Base-by-base conservation (phyloP, 345 rosid genomes). In the Aquilaria sinensis region DNA sequence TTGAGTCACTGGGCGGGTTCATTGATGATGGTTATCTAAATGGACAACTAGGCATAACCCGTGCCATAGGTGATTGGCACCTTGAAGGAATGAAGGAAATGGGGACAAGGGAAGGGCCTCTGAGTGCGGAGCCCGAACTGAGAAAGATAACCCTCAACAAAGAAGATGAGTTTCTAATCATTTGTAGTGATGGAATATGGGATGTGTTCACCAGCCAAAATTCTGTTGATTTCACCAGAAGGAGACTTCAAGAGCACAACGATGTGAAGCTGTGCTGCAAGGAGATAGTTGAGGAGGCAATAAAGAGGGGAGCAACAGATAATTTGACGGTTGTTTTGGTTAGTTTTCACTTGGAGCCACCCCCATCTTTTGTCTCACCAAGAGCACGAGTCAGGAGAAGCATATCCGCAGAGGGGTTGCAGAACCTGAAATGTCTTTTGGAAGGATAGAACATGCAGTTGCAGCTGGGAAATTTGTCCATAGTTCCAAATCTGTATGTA, bases 131-230 rank as follows among this genome's bases (percentile, higher is more conserved):
- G 66, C 98, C 98, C 15, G 94, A 93, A 75, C 83, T 88, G 13
- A 87, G 75, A 66, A 68, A 77, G 67, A 71, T 80, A 15, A 68
- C 80, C 12, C 68, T 93, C 33, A 81, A 78, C 46, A 76, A 73
- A 53, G 97, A 90, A 12, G 96, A 93, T 10, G 96, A 93, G 74
- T 93, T 87, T 75, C 72, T 93, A 67, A 77, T 93, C 34, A 80
- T 93, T 3, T 88, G 82, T 5, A 84, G 97, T 52, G 97, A 90
- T 31, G 94, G 98, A 49, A 74, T 93, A 68, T 90, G 98, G 97
- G 94, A 93, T 2, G 75, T 86, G 37, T 84, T 87, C 65, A 72
- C 86, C 16, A 93, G 85, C 77, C 96, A 84, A 71, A 84, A 90
- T 53, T 88, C 98, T 14, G 85, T 90, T 61, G 81, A 83, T 74